Evolutionary conservation across 2,329 filamentous ascomycete genomes (phyloP).

Genomic region (Phyllosticta capitalensis): DNA sequence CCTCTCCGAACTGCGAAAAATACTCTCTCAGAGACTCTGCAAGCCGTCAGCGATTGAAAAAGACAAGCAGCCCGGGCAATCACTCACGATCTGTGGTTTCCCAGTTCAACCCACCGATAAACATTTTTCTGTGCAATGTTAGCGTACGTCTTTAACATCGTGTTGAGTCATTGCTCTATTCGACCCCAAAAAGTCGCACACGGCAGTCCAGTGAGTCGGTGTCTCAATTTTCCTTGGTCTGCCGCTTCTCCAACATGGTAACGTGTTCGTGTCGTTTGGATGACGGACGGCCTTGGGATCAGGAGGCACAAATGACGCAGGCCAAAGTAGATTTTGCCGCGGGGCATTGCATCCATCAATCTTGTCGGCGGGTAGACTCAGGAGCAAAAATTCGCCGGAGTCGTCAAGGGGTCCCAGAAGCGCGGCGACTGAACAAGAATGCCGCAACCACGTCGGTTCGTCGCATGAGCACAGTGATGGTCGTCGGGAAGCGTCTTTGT

Average conservation of each 20-base stretch:
- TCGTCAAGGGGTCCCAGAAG: not conserved
- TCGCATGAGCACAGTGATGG: conserved; percentile 26
- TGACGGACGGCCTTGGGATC: too few species aligned
- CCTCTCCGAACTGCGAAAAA: conserved; percentile 95
- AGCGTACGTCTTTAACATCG: not conserved
- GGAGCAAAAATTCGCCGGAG: not conserved
- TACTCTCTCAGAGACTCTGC: conserved; percentile 93
- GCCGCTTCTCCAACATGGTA: not conserved
- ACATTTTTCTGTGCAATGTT: conserved; percentile 72
- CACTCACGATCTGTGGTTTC: conserved; percentile 93
- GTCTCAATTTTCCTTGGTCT: not conserved
- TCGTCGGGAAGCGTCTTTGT: conserved; percentile 37
- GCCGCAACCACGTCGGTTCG: conserved; percentile 10
- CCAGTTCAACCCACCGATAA: conserved; percentile 97
- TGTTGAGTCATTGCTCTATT: not conserved
- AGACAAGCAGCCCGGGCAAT: conserved; percentile 9
- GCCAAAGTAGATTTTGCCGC: too few species aligned
- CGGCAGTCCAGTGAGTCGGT: not conserved
- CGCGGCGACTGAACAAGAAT: not conserved
- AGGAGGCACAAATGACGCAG: too few species aligned
- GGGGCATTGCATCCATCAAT: not conserved
- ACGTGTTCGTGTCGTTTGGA: too few species aligned
- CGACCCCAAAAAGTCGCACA: not conserved
- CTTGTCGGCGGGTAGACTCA: not conserved
- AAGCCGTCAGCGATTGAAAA: conserved; percentile 19